Conservation (phyloP, 148 eudicot genomes). For the Fallopia convolvulus region DNA sequence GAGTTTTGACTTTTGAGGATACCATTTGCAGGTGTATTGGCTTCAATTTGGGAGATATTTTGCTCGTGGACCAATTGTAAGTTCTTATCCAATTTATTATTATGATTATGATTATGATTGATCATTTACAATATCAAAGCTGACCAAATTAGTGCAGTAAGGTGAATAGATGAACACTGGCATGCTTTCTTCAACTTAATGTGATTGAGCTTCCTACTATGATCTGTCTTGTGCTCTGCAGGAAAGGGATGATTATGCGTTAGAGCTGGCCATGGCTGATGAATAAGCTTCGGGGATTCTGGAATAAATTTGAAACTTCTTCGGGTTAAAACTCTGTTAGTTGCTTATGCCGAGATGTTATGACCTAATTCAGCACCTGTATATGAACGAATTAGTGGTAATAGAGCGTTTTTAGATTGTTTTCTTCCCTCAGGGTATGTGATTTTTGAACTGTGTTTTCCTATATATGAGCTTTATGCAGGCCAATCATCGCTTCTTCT, state of each 20-base stretch:
- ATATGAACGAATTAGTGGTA: background rate
- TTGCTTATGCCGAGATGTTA: background rate
- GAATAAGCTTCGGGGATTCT: constrained; percentile 32
- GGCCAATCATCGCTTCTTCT: background rate
- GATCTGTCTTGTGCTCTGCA: constrained; percentile 23
- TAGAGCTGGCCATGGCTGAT: constrained; percentile 91
- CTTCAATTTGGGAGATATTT: constrained; percentile 98
- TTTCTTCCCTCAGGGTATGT: background rate
- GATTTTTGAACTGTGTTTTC: background rate
- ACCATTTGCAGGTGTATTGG: constrained; percentile 80
- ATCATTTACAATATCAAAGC: background rate
- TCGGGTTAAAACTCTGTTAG: background rate
- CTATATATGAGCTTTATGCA: background rate
- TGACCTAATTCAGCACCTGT: background rate
- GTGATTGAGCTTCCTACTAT: background rate
- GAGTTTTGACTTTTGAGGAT: background rate
- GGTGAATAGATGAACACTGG: background rate
- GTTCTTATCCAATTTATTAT: constrained; percentile 16
- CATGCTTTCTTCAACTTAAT: no score
- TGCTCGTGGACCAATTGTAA: constrained; percentile 95
- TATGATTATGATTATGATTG: background rate
- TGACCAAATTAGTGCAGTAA: background rate
- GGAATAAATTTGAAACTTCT: background rate
- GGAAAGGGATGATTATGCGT: constrained; percentile 92
- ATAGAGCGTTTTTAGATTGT: constrained; percentile 9